Conservation (phyloP, 345 rosid species). For the Toxicodendron radicans region DNA sequence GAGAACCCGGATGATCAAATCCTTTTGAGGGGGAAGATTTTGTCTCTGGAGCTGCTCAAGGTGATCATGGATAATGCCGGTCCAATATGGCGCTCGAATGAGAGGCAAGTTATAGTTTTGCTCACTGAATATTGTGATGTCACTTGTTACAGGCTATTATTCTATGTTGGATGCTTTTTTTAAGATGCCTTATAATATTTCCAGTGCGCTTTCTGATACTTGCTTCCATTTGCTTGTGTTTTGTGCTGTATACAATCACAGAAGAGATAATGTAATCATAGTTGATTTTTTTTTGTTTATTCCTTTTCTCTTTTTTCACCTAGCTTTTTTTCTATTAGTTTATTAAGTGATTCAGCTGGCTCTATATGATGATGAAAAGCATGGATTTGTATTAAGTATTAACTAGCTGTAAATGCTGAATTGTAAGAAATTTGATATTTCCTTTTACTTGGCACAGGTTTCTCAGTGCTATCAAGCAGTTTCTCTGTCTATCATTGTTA, state of each 20-base stretch:
- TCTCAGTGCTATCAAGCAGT: slow-evolving; percentile 81
- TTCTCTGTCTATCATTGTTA: slow-evolving; percentile 83
- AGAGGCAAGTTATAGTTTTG: slow-evolving; percentile 51
- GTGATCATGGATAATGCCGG: slow-evolving; percentile 74
- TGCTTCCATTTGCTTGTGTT: not conserved
- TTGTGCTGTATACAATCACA: not conserved
- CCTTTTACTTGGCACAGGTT: slow-evolving; percentile 55
- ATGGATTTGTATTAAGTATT: not conserved
- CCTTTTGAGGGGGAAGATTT: slow-evolving; percentile 82
- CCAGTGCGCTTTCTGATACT: not conserved
- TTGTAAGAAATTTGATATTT: slow-evolving; percentile 10
- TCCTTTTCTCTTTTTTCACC: not conserved
- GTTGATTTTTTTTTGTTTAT: too few species aligned
- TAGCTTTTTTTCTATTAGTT: not conserved
- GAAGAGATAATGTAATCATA: not conserved
- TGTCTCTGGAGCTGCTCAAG: slow-evolving; percentile 83
- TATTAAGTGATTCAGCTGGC: not conserved
- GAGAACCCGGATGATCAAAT: slow-evolving; percentile 91
- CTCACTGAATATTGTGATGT: not conserved
- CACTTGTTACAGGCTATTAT: not conserved
- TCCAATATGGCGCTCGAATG: slow-evolving; percentile 71
- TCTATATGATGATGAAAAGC: not conserved
- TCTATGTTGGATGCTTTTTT: not conserved
- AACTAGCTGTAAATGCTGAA: slow-evolving; percentile 1
- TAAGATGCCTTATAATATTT: not conserved